Conservation (phyloP, 768 basidiomycete genomes). For the Tylopilus subfusipes region DNA sequence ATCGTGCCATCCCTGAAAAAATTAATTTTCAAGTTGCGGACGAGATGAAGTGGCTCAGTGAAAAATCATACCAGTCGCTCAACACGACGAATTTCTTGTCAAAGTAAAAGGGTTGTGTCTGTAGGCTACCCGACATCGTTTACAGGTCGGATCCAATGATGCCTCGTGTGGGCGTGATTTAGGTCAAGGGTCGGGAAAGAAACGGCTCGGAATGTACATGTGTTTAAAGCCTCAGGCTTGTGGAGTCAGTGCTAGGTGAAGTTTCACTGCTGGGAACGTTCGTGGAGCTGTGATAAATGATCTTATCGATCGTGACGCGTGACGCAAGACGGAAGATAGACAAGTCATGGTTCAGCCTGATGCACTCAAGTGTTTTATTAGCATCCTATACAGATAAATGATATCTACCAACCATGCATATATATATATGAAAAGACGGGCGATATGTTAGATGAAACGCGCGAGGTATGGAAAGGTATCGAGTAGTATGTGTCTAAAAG, state of each 20-base stretch:
- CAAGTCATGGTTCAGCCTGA: no score
- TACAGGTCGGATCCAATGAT: neutral
- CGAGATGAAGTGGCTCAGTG: neutral
- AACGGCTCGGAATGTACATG: neutral
- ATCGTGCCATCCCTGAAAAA: constrained; percentile 85
- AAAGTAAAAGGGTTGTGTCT: constrained; percentile 26
- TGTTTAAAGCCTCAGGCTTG: neutral
- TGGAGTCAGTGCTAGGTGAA: neutral
- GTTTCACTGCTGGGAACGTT: constrained; percentile 7
- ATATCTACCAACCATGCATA: constrained; percentile 3
- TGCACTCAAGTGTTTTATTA: neutral
- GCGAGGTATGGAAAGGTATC: neutral
- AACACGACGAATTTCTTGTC: constrained; percentile 84
- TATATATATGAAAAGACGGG: constrained; percentile 1
- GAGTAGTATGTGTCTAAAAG: neutral
- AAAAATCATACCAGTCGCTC: constrained; percentile 74
- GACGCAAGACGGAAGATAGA: neutral
- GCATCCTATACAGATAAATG: neutral
- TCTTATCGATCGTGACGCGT: constrained; percentile 23
- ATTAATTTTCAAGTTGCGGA: neutral
- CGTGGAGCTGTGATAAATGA: constrained; percentile 15
- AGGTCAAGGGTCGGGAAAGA: neutral
- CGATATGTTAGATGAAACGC: constrained; percentile 17
- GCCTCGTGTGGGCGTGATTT: neutral
- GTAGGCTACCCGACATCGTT: constrained; percentile 12